phyloP scores from a whole-genome alignment of 2,329 filamentous ascomycete species.

The Sphaerulina musiva region DNA sequence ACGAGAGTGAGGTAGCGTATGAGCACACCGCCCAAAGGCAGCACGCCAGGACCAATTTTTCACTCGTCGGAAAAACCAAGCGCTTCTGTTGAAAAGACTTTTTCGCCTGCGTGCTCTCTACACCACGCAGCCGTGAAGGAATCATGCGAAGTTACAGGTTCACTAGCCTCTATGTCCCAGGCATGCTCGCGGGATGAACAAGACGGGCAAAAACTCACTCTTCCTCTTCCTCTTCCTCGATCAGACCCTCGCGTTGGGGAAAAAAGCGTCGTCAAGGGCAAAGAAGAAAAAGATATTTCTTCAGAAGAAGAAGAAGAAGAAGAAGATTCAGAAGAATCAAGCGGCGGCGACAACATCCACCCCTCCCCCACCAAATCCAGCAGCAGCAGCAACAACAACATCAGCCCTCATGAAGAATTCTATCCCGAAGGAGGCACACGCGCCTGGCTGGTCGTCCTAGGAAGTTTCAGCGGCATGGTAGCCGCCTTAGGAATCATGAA shows the following conservation, averaged over 20 bases:
- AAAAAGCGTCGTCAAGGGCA: not conserved
- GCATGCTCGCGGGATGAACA: constrained; percentile 13
- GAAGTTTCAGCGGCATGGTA: constrained; percentile 49
- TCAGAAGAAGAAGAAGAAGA: not conserved
- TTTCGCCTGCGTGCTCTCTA: constrained; percentile 7
- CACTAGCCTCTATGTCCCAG: constrained; percentile 18
- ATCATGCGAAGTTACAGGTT: constrained; percentile 19
- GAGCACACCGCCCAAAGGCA: constrained; percentile 36
- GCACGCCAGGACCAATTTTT: constrained; percentile 39
- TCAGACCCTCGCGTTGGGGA: not conserved
- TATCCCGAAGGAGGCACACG: constrained; percentile 67
- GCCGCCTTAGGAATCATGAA: constrained; percentile 47
- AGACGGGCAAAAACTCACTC: not conserved
- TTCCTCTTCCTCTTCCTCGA: not conserved
- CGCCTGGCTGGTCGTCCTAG: constrained; percentile 79
- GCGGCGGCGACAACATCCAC: not conserved
- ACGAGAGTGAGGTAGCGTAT: constrained; percentile 15
- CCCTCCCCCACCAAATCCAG: constrained; percentile 15
- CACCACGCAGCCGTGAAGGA: constrained; percentile 8
- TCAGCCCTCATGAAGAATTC: constrained; percentile 15
- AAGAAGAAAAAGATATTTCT: too few species aligned
- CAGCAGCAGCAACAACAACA: not conserved
- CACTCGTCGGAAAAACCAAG: constrained; percentile 7
- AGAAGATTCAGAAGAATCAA: not conserved
- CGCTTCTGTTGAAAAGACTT: constrained; percentile 3